These are phyloP conservation scores for Martiniozyma abietophila DNA, from an alignment of 805 yeast species.

Conservation along the genomic window DNA sequence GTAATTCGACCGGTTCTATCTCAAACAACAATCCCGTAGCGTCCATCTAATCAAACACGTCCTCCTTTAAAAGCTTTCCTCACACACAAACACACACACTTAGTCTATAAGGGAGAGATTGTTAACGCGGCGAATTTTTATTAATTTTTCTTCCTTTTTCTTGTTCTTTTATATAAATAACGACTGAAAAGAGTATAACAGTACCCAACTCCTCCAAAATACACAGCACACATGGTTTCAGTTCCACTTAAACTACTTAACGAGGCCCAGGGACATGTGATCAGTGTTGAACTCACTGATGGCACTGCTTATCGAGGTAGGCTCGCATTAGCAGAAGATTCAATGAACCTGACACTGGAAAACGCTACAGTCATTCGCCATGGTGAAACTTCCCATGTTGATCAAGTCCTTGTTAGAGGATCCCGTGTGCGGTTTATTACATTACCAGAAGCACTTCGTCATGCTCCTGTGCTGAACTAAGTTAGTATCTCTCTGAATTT, in stretches of 20 bases:
- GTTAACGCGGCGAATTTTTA: not conserved
- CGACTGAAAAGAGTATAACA: not conserved
- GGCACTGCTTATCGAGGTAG: conserved; percentile 89
- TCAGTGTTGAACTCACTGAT: conserved; percentile 71
- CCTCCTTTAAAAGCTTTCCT: not conserved
- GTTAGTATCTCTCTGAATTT: not conserved
- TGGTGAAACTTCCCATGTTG: conserved; percentile 67
- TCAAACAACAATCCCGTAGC: conserved; percentile 10
- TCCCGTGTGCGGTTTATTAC: conserved; percentile 77
- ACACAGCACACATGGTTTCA: conserved; percentile 41
- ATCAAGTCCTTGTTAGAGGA: conserved; percentile 85
- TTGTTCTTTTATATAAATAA: not conserved
- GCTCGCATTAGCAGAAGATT: conserved; percentile 77
- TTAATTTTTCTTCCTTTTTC: not conserved
- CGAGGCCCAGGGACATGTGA: conserved; percentile 66
- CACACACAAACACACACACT: not conserved
- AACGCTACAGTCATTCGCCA: conserved; percentile 77
- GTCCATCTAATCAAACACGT: not conserved
- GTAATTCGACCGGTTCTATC: conserved; percentile 27
- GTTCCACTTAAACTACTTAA: conserved; percentile 79
- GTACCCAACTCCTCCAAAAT: not conserved
- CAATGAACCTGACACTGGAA: conserved; percentile 81
- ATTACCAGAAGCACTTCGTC: conserved; percentile 78
- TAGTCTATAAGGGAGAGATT: not conserved
- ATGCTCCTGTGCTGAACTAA: conserved; percentile 81